A percentile compares a stretch with the other conserved stretches of the same genome.
phyloP scores from a whole-genome alignment of 371 early-diverging fungal species.

The Apophysomyces elegans region DNA sequence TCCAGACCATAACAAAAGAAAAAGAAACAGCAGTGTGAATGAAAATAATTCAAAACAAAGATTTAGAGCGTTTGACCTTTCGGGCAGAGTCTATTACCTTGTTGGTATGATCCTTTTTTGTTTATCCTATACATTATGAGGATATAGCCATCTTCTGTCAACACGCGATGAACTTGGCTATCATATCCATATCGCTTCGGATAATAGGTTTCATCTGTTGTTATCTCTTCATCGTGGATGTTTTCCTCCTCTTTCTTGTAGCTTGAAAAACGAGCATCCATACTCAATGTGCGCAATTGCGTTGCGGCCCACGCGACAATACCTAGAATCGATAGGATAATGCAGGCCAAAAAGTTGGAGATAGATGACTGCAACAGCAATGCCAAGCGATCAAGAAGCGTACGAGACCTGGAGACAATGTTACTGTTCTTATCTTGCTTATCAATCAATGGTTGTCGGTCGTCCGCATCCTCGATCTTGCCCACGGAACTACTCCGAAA shows the following conservation, averaged over 20 bases:
- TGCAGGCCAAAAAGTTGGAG: not conserved
- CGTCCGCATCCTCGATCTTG: not conserved
- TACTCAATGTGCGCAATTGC: not conserved
- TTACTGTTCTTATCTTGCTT: not conserved
- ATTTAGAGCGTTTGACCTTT: too few species aligned
- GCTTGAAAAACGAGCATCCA: not conserved
- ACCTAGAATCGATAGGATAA: not conserved
- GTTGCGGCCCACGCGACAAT: not conserved
- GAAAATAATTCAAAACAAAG: too few species aligned
- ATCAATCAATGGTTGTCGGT: not conserved
- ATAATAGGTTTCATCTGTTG: conserved; percentile 40
- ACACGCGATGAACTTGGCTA: conserved; percentile 34
- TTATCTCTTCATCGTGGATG: conserved; percentile 29
- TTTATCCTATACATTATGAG: conserved; percentile 42
- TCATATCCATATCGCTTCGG: conserved; percentile 43
- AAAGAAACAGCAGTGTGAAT: not conserved
- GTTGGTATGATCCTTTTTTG: conserved; percentile 17
- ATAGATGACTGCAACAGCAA: not conserved
- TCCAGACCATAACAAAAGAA: conserved; percentile 14
- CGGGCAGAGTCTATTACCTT: not conserved
- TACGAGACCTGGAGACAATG: too few species aligned
- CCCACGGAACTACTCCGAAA: not conserved
- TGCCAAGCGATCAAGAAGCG: not conserved
- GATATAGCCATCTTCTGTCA: conserved; percentile 53
- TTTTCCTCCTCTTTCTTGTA: not conserved